Percentiles rank a stretch among this genome's conserved stretches.
Evolutionary conservation across 2,329 filamentous ascomycete species (phyloP).

Genomic region (Cordyceps fumosorosea): DNA sequence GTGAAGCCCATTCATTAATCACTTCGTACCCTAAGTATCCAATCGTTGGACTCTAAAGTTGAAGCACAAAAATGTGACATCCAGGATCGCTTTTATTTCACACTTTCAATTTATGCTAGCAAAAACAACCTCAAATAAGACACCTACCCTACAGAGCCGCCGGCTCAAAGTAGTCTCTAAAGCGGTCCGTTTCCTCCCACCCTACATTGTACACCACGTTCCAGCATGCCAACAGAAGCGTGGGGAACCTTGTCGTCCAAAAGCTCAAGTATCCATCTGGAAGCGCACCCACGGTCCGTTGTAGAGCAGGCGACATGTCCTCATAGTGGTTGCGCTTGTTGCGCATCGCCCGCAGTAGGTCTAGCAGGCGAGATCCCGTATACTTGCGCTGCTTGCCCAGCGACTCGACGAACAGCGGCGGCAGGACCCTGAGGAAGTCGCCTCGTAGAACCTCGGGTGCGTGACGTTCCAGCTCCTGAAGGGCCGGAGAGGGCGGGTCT

Average conservation of each 20-base stretch:
- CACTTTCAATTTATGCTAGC: too few species aligned
- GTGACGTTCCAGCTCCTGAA: slow-evolving; percentile 52
- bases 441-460: slow-evolving; percentile 50
- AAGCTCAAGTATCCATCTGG: slow-evolving; percentile 78
- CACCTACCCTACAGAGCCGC: slow-evolving; percentile 19
- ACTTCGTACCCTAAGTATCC: too few species aligned
- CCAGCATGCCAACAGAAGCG: slow-evolving; percentile 72
- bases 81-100: too few species aligned
- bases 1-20: too few species aligned
- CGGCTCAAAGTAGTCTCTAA: slow-evolving; percentile 63
- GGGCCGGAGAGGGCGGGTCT: slow-evolving; percentile 66
- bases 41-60: too few species aligned
- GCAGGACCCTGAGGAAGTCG: slow-evolving; percentile 73
- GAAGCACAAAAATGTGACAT: too few species aligned
- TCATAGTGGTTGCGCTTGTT: slow-evolving; percentile 99
- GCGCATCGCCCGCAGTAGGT: slow-evolving; percentile 78
- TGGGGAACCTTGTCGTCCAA: slow-evolving; percentile 75
- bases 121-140: neutral
- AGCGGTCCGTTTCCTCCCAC: slow-evolving; percentile 58
- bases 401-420: slow-evolving; percentile 77
- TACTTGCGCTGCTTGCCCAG: slow-evolving; percentile 95
- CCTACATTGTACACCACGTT: slow-evolving; percentile 61
- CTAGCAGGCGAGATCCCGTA: slow-evolving; percentile 73
- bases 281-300: slow-evolving; percentile 59
- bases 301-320: slow-evolving; percentile 81